phyloP scores from a whole-genome alignment of 1,139 yeast genomes.

The Taphrina sp. region DNA sequence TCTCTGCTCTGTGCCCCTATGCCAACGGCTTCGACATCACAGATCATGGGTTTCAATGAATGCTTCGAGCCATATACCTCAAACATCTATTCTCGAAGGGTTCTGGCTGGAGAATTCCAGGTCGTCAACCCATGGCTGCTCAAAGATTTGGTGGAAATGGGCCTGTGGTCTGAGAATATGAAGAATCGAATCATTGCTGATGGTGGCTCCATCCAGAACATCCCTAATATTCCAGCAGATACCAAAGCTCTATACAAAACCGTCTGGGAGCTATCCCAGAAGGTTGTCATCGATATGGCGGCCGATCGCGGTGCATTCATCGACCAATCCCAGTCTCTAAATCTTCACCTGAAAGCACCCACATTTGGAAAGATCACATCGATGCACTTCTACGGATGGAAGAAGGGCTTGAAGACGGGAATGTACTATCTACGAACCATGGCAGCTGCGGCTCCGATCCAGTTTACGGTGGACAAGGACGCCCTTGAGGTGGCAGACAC shows the following conservation, averaged over 20 bases:
- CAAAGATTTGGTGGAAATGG: slow-evolving; percentile 77
- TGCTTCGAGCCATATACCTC: slow-evolving; percentile 92
- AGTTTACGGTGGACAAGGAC: slow-evolving; percentile 75
- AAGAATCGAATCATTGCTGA: slow-evolving; percentile 74
- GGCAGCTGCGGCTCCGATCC: slow-evolving; percentile 92
- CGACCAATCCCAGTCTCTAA: slow-evolving; percentile 92
- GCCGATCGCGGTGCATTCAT: slow-evolving; percentile 91
- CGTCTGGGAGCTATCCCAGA: slow-evolving; percentile 95
- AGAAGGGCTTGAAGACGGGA: slow-evolving; percentile 93
- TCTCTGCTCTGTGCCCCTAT: slow-evolving; percentile 84
- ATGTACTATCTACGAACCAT: slow-evolving; percentile 95
- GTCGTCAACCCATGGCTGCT: slow-evolving; percentile 79
- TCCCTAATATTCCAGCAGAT: slow-evolving; percentile 73
- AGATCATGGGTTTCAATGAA: slow-evolving; percentile 82
- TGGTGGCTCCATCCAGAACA: slow-evolving; percentile 81
- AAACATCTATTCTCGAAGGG: slow-evolving; percentile 82
- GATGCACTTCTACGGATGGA: slow-evolving; percentile 98
- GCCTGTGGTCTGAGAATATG: slow-evolving; percentile 77
- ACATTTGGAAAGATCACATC: slow-evolving; percentile 93
- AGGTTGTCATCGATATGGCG: slow-evolving; percentile 85
- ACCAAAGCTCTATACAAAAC: slow-evolving; percentile 81
- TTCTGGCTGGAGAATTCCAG: slow-evolving; percentile 84
- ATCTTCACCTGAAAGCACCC: slow-evolving; percentile 79
- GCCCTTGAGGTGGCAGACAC: slow-evolving; percentile 45
- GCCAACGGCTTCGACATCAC: slow-evolving; percentile 95